Evolutionary conservation across 495 filamentous ascomycete genomes (phyloP).

Genomic region (Penicillium riverlandense): DNA sequence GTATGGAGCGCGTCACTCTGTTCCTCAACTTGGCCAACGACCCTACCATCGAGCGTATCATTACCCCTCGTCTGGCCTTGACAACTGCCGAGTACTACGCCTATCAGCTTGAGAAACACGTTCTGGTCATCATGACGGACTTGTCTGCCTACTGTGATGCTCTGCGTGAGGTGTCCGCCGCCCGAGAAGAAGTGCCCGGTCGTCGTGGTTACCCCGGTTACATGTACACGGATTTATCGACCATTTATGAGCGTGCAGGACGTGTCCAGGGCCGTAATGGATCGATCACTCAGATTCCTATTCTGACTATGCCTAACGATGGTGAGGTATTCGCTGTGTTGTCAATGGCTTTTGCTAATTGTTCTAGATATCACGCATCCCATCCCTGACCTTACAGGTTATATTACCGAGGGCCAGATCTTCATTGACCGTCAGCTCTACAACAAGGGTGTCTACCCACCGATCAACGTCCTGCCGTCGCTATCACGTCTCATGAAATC

Average conservation of each 20-base stretch:
- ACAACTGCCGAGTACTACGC: slow-evolving; percentile 99
- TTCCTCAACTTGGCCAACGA: slow-evolving; percentile 99
- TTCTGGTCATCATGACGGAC: slow-evolving; percentile 97
- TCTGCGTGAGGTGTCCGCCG: slow-evolving; percentile 94
- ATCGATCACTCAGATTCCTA: slow-evolving; percentile 98
- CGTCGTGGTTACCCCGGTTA: slow-evolving; percentile 99
- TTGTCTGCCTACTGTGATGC: slow-evolving; percentile 97
- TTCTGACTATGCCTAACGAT: slow-evolving; percentile 99
- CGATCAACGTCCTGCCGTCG: slow-evolving; percentile 97
- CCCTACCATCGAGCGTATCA: slow-evolving; percentile 99
- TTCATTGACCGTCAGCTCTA: slow-evolving; percentile 90
- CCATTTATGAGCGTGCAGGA: slow-evolving; percentile 98
- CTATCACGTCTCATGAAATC: slow-evolving; percentile 99
- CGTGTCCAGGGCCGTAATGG: slow-evolving; percentile 97
- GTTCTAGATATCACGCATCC: slow-evolving; percentile 87
- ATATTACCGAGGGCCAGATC: slow-evolving; percentile 98
- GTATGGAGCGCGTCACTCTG: slow-evolving; percentile 90
- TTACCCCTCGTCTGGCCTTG: slow-evolving; percentile 95
- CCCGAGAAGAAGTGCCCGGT: slow-evolving; percentile 98
- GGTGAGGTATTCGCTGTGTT: slow-evolving; percentile 29
- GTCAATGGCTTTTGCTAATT: slow-evolving; percentile 1
- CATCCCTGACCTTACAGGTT: slow-evolving; percentile 96
- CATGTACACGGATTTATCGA: slow-evolving; percentile 99
- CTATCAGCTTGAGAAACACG: slow-evolving; percentile 99
- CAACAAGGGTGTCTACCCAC: slow-evolving; percentile 97